These are phyloP conservation scores for Austroboletus novae-zelandiae DNA, from an alignment of 1,284 basidiomycete genomes.

Conservation along the genomic window DNA sequence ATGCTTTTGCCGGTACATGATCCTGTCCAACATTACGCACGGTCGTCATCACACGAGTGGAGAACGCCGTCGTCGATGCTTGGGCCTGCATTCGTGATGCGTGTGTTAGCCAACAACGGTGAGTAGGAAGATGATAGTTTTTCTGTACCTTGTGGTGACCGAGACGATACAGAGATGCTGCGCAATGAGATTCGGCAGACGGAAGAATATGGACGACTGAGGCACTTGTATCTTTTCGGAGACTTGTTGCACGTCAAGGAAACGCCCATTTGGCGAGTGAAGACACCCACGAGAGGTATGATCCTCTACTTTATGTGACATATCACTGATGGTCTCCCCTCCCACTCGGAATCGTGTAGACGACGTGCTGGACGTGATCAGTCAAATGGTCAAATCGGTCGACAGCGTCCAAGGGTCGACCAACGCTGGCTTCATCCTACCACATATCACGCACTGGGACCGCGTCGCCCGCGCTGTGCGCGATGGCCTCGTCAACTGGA, in stretches of 20 bases:
- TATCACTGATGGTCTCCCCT: not conserved
- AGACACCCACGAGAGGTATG: conserved; percentile 11
- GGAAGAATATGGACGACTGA: conserved; percentile 7
- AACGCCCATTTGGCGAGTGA: conserved; percentile 12
- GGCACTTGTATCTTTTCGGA: conserved; percentile 11
- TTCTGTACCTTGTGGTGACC: not conserved
- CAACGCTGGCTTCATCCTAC: conserved; percentile 7
- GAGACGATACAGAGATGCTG: conserved; percentile 5
- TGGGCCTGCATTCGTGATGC: conserved; percentile 12
- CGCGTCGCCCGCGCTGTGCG: conserved; percentile 5
- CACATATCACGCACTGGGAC: conserved; percentile 9
- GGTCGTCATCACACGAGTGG: not conserved
- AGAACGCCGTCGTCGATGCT: conserved; percentile 8
- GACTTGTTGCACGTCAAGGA: conserved; percentile 9
- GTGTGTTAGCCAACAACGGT: conserved; percentile 10
- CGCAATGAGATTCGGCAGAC: conserved; percentile 9
- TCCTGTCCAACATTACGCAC: not conserved
- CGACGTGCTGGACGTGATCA: conserved; percentile 12
- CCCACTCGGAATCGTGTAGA: not conserved
- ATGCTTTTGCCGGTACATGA: conserved; percentile 11
- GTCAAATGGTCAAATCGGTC: conserved; percentile 11
- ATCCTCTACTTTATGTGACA: not conserved
- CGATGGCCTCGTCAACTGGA: conserved; percentile 2
- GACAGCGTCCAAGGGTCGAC: conserved; percentile 13
- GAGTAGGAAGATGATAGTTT: not conserved